phyloP scores from a whole-genome alignment of 1,284 basidiomycete species.

The Neotropicomus parvogracilis region DNA sequence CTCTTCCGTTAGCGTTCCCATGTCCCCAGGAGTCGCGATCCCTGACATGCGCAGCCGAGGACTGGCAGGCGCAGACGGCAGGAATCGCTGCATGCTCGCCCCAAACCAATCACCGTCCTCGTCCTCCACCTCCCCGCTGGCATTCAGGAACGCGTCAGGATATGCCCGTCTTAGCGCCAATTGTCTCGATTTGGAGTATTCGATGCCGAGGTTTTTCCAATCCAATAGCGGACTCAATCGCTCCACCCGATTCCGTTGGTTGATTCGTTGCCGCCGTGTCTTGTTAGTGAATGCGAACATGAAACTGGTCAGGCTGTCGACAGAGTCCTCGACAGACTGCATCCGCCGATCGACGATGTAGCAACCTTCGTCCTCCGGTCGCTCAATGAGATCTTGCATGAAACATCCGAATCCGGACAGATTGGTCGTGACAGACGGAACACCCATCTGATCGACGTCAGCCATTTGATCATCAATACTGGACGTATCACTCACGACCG shows the following conservation, averaged over 20 bases:
- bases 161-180: slow-evolving; percentile 91
- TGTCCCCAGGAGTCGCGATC: slow-evolving; percentile 84
- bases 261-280: slow-evolving; percentile 94
- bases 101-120: slow-evolving; percentile 36
- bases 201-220: slow-evolving; percentile 97
- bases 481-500: slow-evolving; percentile 53
- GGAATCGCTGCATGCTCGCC: slow-evolving; percentile 59
- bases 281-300: slow-evolving; percentile 84
- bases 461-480: slow-evolving; percentile 9
- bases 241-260: slow-evolving; percentile 97
- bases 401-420: slow-evolving; percentile 97
- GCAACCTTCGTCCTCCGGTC: slow-evolving; percentile 81
- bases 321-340: slow-evolving; percentile 89
- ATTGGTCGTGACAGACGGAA: slow-evolving; percentile 96
- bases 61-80: slow-evolving; percentile 82
- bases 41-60: slow-evolving; percentile 73
- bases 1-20: slow-evolving; percentile 93
- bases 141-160: slow-evolving; percentile 82
- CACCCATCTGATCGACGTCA: slow-evolving; percentile 73
- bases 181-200: slow-evolving; percentile 95
- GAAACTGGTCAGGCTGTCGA: slow-evolving; percentile 69
- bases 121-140: slow-evolving; percentile 54
- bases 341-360: slow-evolving; percentile 94
- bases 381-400: slow-evolving; percentile 98
- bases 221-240: slow-evolving; percentile 89